phyloP scores from a whole-genome alignment of 1,284 basidiomycete genomes.

The Papiliotrema nemorosa region DNA sequence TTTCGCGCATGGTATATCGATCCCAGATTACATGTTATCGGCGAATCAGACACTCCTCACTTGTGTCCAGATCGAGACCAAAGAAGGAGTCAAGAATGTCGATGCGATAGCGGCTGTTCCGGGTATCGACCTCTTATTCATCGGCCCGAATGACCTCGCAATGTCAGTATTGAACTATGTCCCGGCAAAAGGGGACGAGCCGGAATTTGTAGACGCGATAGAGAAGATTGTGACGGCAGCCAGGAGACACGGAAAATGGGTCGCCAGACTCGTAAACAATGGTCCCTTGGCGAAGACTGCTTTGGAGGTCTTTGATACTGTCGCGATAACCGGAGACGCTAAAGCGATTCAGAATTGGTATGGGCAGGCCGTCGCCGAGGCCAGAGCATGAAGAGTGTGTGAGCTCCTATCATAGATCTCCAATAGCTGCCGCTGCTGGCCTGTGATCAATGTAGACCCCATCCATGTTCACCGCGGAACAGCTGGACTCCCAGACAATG shows the following conservation, averaged over 20 bases:
- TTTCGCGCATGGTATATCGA: neutral
- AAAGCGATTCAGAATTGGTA: constrained; percentile 10
- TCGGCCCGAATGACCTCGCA: constrained; percentile 42
- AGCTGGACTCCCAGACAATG: too few relatives aligned
- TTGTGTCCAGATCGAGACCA: too few relatives aligned
- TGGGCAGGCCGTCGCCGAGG: constrained; percentile 1
- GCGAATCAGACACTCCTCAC: too few relatives aligned
- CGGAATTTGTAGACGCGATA: constrained; percentile 30
- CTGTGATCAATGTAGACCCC: too few relatives aligned
- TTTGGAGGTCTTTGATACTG: constrained; percentile 12
- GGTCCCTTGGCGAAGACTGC: constrained; percentile 10
- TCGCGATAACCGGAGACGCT: constrained; percentile 7
- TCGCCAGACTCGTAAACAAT: constrained; percentile 25
- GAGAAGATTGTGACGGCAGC: constrained; percentile 31
- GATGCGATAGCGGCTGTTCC: too few relatives aligned
- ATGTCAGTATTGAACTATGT: constrained; percentile 34
- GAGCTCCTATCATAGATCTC: too few relatives aligned
- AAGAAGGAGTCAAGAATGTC: too few relatives aligned
- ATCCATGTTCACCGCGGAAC: too few relatives aligned
- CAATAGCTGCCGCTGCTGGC: too few relatives aligned
- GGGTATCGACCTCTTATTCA: too few relatives aligned
- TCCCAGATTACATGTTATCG: neutral
- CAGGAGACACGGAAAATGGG: constrained; percentile 31
- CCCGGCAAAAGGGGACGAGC: constrained; percentile 35
- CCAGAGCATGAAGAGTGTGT: neutral